These are phyloP conservation scores for Poronia punctata DNA, from an alignment of 495 filamentous ascomycete species.

Conservation along the genomic window DNA sequence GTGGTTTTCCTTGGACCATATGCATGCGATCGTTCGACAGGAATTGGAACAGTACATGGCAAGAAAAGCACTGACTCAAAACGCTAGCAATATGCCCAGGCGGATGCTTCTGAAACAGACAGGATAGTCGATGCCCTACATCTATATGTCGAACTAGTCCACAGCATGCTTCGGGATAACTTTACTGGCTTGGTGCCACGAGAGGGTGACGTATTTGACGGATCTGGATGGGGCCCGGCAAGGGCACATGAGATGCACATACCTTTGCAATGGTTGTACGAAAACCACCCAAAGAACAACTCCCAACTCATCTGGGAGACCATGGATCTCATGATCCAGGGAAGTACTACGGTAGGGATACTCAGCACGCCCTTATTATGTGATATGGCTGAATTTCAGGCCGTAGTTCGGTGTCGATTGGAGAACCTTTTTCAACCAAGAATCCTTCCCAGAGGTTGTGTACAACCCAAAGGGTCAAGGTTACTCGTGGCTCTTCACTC, in stretches of 20 bases:
- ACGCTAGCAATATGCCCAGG: constrained; percentile 46
- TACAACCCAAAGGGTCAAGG: constrained; percentile 18
- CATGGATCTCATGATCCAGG: constrained; percentile 29
- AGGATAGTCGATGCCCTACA: constrained; percentile 34
- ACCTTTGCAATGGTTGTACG: constrained; percentile 52
- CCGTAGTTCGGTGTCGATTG: constrained; percentile 40
- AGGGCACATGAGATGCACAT: constrained; percentile 45
- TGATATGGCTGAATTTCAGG: background rate
- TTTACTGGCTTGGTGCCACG: constrained; percentile 42
- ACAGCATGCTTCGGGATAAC: constrained; percentile 48
- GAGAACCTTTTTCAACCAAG: constrained; percentile 22
- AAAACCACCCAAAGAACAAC: constrained; percentile 30
- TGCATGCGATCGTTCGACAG: too few species aligned
- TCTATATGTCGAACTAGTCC: constrained; percentile 31
- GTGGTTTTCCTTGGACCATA: too few species aligned
- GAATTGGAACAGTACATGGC: too few species aligned
- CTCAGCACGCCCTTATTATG: background rate
- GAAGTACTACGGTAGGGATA: constrained; percentile 13
- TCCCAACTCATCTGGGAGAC: constrained; percentile 27
- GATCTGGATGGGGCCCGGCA: constrained; percentile 39
- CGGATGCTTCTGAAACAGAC: constrained; percentile 29
- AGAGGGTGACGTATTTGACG: constrained; percentile 30
- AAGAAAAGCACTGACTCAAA: constrained; percentile 18
- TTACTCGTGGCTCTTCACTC: constrained; percentile 20
- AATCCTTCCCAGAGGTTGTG: constrained; percentile 24